phyloP scores from a whole-genome alignment of 169 alveolate genomes.

The Plasmodium yoelii region DNA sequence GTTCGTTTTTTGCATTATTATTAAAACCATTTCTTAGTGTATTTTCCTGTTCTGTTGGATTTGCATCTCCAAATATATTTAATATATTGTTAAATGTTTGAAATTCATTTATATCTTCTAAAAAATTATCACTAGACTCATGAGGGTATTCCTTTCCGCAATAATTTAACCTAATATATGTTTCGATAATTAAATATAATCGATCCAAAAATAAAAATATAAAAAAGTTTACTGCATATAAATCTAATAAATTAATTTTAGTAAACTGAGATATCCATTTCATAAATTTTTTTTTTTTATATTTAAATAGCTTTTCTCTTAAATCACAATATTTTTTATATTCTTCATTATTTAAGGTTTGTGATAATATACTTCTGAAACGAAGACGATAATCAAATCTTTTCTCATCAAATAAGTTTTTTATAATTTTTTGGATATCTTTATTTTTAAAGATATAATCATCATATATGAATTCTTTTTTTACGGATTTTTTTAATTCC shows the following conservation, averaged over 20 bases:
- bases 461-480: conserved; percentile 17
- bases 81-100: conserved; percentile 32
- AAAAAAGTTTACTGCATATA: conserved; percentile 54
- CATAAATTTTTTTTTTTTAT: conserved; percentile 66
- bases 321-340: conserved; percentile 64
- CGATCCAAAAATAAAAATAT: conserved; percentile 69
- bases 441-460: conserved; percentile 33
- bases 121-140: conserved; percentile 6
- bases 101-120: conserved; percentile 29
- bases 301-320: conserved; percentile 73
- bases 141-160: background rate
- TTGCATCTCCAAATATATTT: conserved; percentile 9
- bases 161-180: conserved; percentile 61
- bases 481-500: conserved; percentile 8
- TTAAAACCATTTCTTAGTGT: background rate
- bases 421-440: conserved; percentile 36
- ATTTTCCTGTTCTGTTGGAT: background rate
- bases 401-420: conserved; percentile 38
- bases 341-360: conserved; percentile 34
- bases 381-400: conserved; percentile 61
- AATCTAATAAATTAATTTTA: conserved; percentile 20
- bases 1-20: background rate
- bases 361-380: conserved; percentile 58
- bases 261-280: conserved; percentile 67
- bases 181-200: conserved; percentile 52